phyloP scores from a whole-genome alignment of 176 grass and related monocot species.

The Elymus sibiricus region DNA sequence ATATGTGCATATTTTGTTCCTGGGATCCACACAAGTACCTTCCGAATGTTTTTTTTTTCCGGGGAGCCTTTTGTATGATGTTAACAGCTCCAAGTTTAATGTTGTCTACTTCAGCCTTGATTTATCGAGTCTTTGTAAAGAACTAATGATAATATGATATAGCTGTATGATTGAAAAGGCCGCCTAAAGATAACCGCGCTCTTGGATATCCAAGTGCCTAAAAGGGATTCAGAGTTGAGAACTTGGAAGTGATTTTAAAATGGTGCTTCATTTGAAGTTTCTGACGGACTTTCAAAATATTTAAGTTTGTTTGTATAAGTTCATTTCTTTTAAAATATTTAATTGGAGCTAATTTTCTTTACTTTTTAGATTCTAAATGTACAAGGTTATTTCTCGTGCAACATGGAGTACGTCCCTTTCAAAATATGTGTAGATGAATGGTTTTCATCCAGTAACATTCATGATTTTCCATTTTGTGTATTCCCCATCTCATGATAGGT shows the following conservation, averaged over 20 bases:
- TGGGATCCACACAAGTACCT: constrained; percentile 11
- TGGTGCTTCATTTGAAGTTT: constrained; percentile 1
- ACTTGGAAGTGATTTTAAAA: neutral
- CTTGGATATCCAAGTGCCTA: neutral
- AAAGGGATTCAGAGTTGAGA: too few species aligned
- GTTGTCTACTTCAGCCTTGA: neutral
- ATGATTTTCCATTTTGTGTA: constrained; percentile 7
- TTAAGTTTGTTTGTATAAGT: too few species aligned
- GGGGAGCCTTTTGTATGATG: neutral
- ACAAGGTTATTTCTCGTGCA: neutral
- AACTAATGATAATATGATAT: neutral
- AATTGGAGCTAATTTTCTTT: neutral
- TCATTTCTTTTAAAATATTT: neutral
- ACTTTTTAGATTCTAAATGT: neutral
- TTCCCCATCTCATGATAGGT: neutral
- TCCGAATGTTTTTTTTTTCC: neutral
- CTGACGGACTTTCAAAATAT: neutral
- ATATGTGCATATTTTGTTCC: constrained; percentile 14
- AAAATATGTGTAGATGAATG: neutral
- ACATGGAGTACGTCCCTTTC: neutral
- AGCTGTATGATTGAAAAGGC: neutral
- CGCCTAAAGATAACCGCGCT: neutral
- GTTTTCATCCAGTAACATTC: neutral
- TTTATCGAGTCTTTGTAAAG: neutral
- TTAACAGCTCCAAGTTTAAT: neutral